Base-by-base conservation (phyloP, 1,284 basidiomycete species). In the Cryptococcus sp. region DNA sequence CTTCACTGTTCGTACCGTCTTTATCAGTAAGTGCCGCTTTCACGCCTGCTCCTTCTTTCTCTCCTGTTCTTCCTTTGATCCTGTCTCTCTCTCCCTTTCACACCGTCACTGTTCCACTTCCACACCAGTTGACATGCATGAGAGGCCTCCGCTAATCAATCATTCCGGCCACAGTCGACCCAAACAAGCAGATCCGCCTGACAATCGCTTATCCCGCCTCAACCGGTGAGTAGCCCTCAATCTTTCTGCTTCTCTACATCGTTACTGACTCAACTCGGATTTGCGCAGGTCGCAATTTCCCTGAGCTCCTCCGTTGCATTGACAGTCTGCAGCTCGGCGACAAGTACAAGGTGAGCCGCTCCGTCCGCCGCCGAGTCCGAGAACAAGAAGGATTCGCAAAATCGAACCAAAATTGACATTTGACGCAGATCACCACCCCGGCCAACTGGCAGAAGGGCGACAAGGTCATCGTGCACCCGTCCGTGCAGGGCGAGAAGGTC, bases 391-490 rank as follows among this genome's bases (percentile, higher is more conserved):
- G 47, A 7, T 17, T 17, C 25, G n/a, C n/a, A n/a, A n/a, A n/a
- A n/a, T n/a, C n/a, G n/a, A n/a, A n/a, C n/a, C n/a, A n/a, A n/a
- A n/a, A n/a, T n/a, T n/a, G n/a, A n/a, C n/a, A n/a, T 35, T 35
- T 35, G 31, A 35, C 31, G 31, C 13, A 35, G 60, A 64, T 67
- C 54, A 67, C 65, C 41, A 67, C 65, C 53, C 65, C 65, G 45
- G 65, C 65, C 20, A 67, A 97, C 86, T 98, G 95, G 95, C 86
- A 88, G 64, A 87, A 88, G 76, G 93, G 93, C 48, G 88, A 94
- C 17, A 88, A 93, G 74, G 94, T 98, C 58, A 97, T 99, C 72
- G 88, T 99, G 45, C 93, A 97, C 80, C 90, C 91, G n/a, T 80
- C 84, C 8, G 92, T 98, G 51, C 72, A 80, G 65, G 88, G 89